phyloP scores from a whole-genome alignment of 192 early-diverging fungal species.

The Linnemannia zychae region DNA sequence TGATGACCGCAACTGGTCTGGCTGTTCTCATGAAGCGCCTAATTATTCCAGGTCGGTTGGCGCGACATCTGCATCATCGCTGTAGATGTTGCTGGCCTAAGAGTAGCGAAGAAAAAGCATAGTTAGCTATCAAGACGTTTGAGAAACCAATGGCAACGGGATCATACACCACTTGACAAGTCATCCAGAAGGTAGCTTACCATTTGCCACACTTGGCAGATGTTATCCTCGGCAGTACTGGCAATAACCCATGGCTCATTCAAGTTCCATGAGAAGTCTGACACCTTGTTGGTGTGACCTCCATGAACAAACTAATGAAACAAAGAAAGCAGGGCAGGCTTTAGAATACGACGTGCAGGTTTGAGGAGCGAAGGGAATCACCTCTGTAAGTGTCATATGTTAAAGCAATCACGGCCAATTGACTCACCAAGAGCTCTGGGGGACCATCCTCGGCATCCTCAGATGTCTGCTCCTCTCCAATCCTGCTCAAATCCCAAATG shows the following conservation, averaged over 20 bases:
- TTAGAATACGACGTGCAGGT: background rate
- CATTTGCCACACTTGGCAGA: constrained; percentile 99
- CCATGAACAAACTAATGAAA: constrained; percentile 92
- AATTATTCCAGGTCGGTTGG: constrained; percentile 57
- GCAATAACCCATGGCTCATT: constrained; percentile 95
- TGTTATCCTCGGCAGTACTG: constrained; percentile 96
- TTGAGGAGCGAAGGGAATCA: background rate
- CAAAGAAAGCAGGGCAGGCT: background rate
- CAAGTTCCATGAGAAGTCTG: constrained; percentile 96
- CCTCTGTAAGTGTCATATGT: background rate
- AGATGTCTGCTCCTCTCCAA: constrained; percentile 94
- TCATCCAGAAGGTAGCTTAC: constrained; percentile 58
- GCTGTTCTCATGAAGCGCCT: background rate
- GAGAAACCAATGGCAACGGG: background rate
- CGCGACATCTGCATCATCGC: constrained; percentile 58
- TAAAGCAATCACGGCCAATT: background rate
- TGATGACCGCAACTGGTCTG: background rate
- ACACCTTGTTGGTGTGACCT: constrained; percentile 96
- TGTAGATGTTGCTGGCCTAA: constrained; percentile 70
- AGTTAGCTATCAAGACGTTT: background rate
- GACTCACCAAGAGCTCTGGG: constrained; percentile 88
- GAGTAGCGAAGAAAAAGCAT: background rate
- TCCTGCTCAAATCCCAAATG: constrained; percentile 95
- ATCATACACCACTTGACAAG: background rate
- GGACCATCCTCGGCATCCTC: constrained; percentile 99